phyloP scores from a whole-genome alignment of 1,284 basidiomycete genomes.

The Sutorius eximius region DNA sequence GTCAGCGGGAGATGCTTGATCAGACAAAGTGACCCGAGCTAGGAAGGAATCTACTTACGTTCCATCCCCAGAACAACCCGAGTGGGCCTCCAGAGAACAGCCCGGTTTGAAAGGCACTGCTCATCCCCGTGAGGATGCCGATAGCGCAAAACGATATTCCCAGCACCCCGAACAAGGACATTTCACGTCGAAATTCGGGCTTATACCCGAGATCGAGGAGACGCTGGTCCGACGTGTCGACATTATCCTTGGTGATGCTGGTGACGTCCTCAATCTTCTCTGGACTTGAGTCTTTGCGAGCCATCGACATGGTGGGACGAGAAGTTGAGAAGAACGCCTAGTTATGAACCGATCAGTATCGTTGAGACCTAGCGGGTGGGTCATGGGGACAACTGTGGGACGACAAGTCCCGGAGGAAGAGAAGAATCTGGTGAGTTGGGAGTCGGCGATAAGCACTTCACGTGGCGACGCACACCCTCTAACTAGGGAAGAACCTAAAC shows the following conservation, averaged over 20 bases:
- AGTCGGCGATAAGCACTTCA: slow-evolving; percentile 4
- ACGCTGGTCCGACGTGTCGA: slow-evolving; percentile 39
- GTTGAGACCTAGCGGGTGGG: not conserved
- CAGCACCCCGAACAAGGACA: slow-evolving; percentile 59
- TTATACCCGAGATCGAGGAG: slow-evolving; percentile 56
- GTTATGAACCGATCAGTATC: not conserved
- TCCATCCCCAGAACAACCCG: slow-evolving; percentile 67
- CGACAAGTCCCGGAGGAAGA: not conserved
- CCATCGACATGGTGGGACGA: slow-evolving; percentile 13
- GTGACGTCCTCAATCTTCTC: slow-evolving; percentile 17
- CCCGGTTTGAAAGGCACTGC: slow-evolving; percentile 58
- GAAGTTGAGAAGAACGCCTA: not conserved
- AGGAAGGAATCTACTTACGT: slow-evolving; percentile 39
- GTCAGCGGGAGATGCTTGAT: not conserved
- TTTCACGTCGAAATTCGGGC: slow-evolving; percentile 54
- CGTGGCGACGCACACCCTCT: not conserved
- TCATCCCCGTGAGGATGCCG: slow-evolving; percentile 61
- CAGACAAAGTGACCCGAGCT: not conserved
- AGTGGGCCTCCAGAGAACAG: slow-evolving; percentile 59
- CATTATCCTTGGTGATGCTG: not conserved
- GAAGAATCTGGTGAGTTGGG: too few species aligned
- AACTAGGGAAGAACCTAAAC: not conserved
- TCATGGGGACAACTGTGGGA: slow-evolving; percentile 19
- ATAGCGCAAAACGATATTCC: slow-evolving; percentile 65
- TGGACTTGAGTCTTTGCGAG: not conserved